phyloP scores from a whole-genome alignment of 495 filamentous ascomycete species.

The Aspergillus taichungensis region DNA sequence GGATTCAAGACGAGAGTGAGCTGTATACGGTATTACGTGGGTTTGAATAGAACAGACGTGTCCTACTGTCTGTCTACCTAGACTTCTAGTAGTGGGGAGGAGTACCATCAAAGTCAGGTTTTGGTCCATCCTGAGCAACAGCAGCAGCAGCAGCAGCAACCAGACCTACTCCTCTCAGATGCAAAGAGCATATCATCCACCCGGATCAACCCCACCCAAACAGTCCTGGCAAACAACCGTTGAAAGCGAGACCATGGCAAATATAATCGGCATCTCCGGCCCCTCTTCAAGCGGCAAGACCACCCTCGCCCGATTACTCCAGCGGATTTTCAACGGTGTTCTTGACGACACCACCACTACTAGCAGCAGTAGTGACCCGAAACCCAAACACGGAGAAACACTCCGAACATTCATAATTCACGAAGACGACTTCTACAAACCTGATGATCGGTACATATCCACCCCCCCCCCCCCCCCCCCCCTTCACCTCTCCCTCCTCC shows the following conservation, averaged over 20 bases:
- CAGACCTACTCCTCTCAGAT: too few species aligned
- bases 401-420: slow-evolving; percentile 66
- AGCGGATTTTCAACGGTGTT: slow-evolving; percentile 47
- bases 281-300: slow-evolving; percentile 75
- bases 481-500: too few species aligned
- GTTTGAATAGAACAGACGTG: too few species aligned
- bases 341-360: too few species aligned
- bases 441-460: slow-evolving; percentile 55
- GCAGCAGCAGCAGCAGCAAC: too few species aligned
- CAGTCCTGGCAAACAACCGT: slow-evolving; percentile 5
- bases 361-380: too few species aligned
- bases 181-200: not conserved
- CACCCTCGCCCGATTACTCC: slow-evolving; percentile 65
- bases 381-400: slow-evolving; percentile 8
- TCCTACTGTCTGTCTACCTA: too few species aligned
- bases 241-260: slow-evolving; percentile 1
- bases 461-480: not conserved
- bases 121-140: too few species aligned
- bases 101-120: too few species aligned
- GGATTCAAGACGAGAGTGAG: too few species aligned
- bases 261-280: slow-evolving; percentile 61
- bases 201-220: not conserved
- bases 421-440: slow-evolving; percentile 84
- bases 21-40: too few species aligned
- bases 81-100: too few species aligned